These are phyloP conservation scores for Dendrobium nobile DNA, from an alignment of 106 monocot genomes.

Conservation along the genomic window DNA sequence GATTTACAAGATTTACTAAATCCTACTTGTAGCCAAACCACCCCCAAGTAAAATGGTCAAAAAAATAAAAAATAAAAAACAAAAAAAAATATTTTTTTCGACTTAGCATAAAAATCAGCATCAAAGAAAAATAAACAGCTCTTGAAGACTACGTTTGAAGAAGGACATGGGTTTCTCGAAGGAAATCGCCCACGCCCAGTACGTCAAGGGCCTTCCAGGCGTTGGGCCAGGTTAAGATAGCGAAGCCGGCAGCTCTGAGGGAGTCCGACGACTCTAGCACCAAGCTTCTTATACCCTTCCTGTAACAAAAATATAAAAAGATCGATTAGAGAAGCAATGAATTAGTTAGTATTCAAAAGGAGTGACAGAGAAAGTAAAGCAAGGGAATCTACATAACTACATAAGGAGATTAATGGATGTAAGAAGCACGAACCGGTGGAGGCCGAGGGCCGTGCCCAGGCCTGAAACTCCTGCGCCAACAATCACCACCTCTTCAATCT, in stretches of 20 bases:
- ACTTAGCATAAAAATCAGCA: background rate
- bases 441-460: slow-evolving; percentile 28
- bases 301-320: background rate
- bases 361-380: background rate
- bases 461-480: slow-evolving; percentile 29
- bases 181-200: slow-evolving; percentile 40
- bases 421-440: background rate
- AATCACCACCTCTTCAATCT: slow-evolving; percentile 16
- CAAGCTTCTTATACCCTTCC: slow-evolving; percentile 38
- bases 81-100: too few relatives aligned
- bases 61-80: too few relatives aligned
- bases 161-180: slow-evolving; percentile 14
- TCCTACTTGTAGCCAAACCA: too few relatives aligned
- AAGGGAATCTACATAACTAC: background rate
- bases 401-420: background rate
- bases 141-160: slow-evolving; percentile 13
- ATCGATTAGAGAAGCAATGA: too few relatives aligned
- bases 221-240: slow-evolving; percentile 36
- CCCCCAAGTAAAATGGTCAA: too few relatives aligned
- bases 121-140: background rate
- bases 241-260: slow-evolving; percentile 40
- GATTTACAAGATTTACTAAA: too few relatives aligned
- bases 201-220: slow-evolving; percentile 52
- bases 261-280: slow-evolving; percentile 43
- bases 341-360: too few relatives aligned